These are phyloP conservation scores for Annulohypoxylon nitens DNA, from an alignment of 495 filamentous ascomycete species.

Conservation along the genomic window DNA sequence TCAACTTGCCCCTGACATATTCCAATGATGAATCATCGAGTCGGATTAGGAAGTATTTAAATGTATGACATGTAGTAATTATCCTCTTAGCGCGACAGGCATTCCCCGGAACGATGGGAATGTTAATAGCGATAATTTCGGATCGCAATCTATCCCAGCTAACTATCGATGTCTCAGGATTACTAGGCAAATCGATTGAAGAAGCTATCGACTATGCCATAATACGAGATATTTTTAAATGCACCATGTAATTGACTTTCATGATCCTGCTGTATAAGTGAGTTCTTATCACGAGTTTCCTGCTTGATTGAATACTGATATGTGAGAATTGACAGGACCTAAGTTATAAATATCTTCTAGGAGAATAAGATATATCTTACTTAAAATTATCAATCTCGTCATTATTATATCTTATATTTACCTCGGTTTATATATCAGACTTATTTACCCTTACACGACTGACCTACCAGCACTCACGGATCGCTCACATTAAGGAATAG, in stretches of 20 bases:
- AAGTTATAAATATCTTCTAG: neutral
- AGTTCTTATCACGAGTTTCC: neutral
- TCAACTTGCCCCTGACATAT: neutral
- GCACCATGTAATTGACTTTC: neutral
- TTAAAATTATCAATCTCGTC: neutral
- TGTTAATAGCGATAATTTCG: conserved; percentile 1
- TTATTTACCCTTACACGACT: neutral
- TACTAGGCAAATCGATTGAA: neutral
- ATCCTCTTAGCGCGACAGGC: conserved; percentile 10
- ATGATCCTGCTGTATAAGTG: neutral
- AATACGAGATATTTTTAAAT: neutral
- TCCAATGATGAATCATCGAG: conserved; percentile 37
- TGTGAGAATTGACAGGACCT: neutral
- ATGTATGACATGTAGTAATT: neutral
- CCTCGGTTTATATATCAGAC: neutral
- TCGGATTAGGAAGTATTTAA: conserved; percentile 3
- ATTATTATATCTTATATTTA: neutral
- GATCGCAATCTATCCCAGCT: conserved; percentile 2
- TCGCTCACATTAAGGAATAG: neutral
- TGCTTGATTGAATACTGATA: neutral
- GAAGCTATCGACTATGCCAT: neutral
- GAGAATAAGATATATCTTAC: neutral
- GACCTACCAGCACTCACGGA: neutral
- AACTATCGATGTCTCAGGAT: neutral
- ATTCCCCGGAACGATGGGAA: conserved; percentile 26